These are phyloP conservation scores for Gossypium arboreum DNA, from an alignment of 345 rosid genomes.

Conservation along the genomic window DNA sequence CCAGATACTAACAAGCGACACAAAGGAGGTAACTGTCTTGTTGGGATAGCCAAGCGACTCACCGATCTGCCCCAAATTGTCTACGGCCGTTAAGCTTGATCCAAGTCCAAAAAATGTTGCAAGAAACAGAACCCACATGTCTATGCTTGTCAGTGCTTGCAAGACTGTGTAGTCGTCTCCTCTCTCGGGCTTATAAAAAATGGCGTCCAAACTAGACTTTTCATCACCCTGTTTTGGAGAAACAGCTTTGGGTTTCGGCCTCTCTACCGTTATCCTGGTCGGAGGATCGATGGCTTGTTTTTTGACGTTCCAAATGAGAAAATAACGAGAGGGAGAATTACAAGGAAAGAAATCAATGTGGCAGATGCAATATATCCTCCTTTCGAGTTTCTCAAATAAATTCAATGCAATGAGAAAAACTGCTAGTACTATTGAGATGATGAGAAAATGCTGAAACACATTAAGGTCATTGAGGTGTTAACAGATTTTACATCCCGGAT, in stretches of 20 bases:
- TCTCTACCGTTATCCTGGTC: conserved; percentile 21
- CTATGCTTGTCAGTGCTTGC: conserved; percentile 71
- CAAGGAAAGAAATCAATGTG: conserved; percentile 38
- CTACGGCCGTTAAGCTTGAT: conserved; percentile 72
- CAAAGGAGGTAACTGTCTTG: conserved; percentile 53
- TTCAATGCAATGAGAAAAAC: conserved; percentile 64
- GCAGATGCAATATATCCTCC: conserved; percentile 49
- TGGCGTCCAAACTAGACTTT: conserved; percentile 47
- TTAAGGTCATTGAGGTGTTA: conserved; percentile 47
- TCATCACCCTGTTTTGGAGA: conserved; percentile 6
- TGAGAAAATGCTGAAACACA: conserved; percentile 61
- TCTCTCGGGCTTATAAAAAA: conserved; percentile 53
- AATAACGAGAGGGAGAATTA: conserved; percentile 60
- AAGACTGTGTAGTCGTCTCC: conserved; percentile 89
- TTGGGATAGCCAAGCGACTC: conserved; percentile 75
- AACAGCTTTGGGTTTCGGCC: conserved; percentile 16
- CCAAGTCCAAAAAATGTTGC: conserved; percentile 76
- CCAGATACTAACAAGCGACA: conserved; percentile 89
- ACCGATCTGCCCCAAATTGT: conserved; percentile 86
- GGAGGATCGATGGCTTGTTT: conserved; percentile 29
- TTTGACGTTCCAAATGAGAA: conserved; percentile 47
- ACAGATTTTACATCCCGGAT: conserved; percentile 45
- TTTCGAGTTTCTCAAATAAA: conserved; percentile 49
- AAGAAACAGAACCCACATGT: conserved; percentile 59
- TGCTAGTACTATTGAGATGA: conserved; percentile 53